Evolutionary conservation across 2,329 filamentous ascomycete species (phyloP).

Genomic region (Cytospora mali): DNA sequence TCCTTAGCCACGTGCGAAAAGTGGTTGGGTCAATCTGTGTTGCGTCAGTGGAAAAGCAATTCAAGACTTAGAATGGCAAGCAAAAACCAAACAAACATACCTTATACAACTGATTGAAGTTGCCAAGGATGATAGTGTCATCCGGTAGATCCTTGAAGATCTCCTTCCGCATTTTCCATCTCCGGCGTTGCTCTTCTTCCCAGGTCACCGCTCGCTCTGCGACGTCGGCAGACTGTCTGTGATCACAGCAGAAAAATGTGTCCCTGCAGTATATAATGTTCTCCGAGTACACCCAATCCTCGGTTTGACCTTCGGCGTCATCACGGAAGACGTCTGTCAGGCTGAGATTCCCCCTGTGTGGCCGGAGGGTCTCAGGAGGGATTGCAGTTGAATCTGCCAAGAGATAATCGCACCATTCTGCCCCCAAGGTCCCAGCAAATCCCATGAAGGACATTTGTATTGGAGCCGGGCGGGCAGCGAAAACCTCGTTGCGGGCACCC

Average conservation of each 20-base stretch:
- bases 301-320: conserved; percentile 68
- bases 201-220: conserved; percentile 70
- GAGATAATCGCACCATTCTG: conserved; percentile 98
- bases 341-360: conserved; percentile 73
- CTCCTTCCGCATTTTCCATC: conserved; percentile 93
- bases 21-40: conserved; percentile 91
- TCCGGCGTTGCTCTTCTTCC: conserved; percentile 77
- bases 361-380: conserved; percentile 77
- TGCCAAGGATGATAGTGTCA: conserved; percentile 87
- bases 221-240: conserved; percentile 83
- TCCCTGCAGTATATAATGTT: conserved; percentile 94
- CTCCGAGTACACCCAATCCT: conserved; percentile 93
- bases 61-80: not conserved
- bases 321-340: conserved; percentile 70
- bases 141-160: conserved; percentile 83
- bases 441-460: conserved; percentile 99
- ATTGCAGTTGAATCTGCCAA: conserved; percentile 88
- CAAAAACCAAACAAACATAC: conserved; percentile 49
- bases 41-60: not conserved
- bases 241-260: conserved; percentile 98
- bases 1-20: conserved; percentile 93
- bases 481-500: conserved; percentile 95
- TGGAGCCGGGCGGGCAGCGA: conserved; percentile 89
- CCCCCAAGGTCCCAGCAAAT: conserved; percentile 92
- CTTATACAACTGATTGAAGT: conserved; percentile 99